These are phyloP conservation scores for Monascus purpureus DNA, from an alignment of 495 filamentous ascomycete species.

Conservation along the genomic window DNA sequence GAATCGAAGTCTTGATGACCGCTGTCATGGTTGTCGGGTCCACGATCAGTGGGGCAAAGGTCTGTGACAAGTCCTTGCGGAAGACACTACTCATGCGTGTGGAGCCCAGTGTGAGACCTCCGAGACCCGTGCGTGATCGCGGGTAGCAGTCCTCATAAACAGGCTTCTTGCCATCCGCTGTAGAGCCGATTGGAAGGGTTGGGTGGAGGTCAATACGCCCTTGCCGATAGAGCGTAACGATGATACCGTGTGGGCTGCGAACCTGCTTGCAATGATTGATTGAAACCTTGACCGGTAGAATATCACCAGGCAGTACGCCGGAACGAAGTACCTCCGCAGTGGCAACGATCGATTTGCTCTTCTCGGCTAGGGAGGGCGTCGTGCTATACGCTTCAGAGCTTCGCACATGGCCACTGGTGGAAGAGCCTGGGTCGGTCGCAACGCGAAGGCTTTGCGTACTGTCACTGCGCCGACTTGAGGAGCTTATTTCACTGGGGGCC, in stretches of 20 bases:
- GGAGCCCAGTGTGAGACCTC: constrained; percentile 67
- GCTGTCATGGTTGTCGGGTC: constrained; percentile 66
- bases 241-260: constrained; percentile 81
- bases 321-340: constrained; percentile 71
- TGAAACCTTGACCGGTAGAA: constrained; percentile 60
- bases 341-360: constrained; percentile 56
- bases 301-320: constrained; percentile 78
- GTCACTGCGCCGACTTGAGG: constrained; percentile 45
- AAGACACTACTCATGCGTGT: constrained; percentile 75
- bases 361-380: constrained; percentile 30
- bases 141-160: constrained; percentile 77
- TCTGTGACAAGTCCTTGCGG: constrained; percentile 83
- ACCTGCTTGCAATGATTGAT: constrained; percentile 78
- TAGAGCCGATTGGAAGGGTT: constrained; percentile 43
- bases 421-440: constrained; percentile 22
- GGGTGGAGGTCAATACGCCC: constrained; percentile 85
- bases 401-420: constrained; percentile 21
- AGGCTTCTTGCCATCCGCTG: constrained; percentile 48
- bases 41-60: constrained; percentile 72
- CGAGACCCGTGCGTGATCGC: constrained; percentile 54
- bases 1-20: constrained; percentile 63
- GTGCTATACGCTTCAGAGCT: constrained; percentile 30
- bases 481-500: constrained; percentile 49
- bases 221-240: constrained; percentile 83
- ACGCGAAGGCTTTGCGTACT: constrained; percentile 42